A percentile compares a stretch with the other conserved stretches of the same genome.
Evolutionary conservation across 331 rosid genomes (phyloP).

Genomic region (Dryas integrifolia): DNA sequence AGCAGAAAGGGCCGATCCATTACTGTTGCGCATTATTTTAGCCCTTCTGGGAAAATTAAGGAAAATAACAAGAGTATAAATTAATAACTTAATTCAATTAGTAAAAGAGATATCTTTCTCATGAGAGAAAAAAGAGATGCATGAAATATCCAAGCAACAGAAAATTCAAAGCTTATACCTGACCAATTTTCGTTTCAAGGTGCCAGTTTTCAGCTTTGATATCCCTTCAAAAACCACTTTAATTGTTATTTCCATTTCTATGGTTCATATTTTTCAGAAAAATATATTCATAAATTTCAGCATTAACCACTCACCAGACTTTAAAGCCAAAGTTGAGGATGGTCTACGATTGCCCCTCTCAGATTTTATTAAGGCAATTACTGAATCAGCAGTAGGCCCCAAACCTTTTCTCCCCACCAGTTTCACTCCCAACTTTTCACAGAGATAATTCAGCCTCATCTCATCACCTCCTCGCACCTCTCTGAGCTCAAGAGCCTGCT

Average conservation of each 20-base stretch:
- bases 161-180: constrained; percentile 49
- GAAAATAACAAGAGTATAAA: constrained; percentile 8
- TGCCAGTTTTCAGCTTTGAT: constrained; percentile 65
- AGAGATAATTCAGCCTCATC: constrained; percentile 78
- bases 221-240: constrained; percentile 51
- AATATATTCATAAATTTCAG: constrained; percentile 3
- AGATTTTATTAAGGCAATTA: constrained; percentile 79
- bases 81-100: constrained; percentile 15
- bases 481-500: constrained; percentile 78
- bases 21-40: constrained; percentile 56
- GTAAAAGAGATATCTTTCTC: constrained; percentile 11
- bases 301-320: constrained; percentile 56
- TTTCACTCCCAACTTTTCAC: constrained; percentile 84
- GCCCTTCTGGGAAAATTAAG: constrained; percentile 63
- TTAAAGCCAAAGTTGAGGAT: constrained; percentile 51
- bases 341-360: constrained; percentile 84
- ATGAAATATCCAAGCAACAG: constrained; percentile 2
- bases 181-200: constrained; percentile 61
- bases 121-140: constrained; percentile 2
- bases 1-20: constrained; percentile 35
- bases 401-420: constrained; percentile 91
- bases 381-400: constrained; percentile 85
- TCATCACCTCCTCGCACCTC: constrained; percentile 98
- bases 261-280: not conserved
- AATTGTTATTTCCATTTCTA: constrained; percentile 28